Percentiles rank a stretch among this genome's conserved stretches.
Evolutionary conservation across 768 basidiomycete species (phyloP).

Genomic region (Podaxis pistillaris): DNA sequence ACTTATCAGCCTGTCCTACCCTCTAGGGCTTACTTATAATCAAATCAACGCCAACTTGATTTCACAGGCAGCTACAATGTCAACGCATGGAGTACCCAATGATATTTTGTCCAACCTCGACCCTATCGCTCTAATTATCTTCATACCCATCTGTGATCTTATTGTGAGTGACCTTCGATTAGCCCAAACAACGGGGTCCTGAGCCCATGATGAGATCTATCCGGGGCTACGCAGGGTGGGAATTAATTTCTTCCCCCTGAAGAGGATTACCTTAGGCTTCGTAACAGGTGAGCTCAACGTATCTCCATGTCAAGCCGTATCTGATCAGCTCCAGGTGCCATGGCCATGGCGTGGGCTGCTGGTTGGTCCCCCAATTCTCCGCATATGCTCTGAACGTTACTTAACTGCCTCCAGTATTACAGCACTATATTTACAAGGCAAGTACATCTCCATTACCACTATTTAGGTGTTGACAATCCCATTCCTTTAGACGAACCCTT

Average conservation of each 20-base stretch:
- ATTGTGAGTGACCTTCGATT: constrained; percentile 31
- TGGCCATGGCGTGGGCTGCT: constrained; percentile 69
- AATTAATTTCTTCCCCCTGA: constrained; percentile 56
- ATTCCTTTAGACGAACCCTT: constrained; percentile 29
- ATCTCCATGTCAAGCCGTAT: neutral
- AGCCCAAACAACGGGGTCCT: neutral
- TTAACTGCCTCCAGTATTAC: constrained; percentile 42
- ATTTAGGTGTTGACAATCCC: constrained; percentile 32
- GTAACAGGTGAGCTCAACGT: constrained; percentile 38
- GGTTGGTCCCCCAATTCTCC: neutral
- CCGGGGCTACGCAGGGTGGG: constrained; percentile 52
- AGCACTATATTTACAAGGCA: constrained; percentile 71
- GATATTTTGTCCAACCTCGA: constrained; percentile 79
- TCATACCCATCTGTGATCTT: constrained; percentile 65
- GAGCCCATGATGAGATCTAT: constrained; percentile 35
- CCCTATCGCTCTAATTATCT: constrained; percentile 70
- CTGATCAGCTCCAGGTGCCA: constrained; percentile 22
- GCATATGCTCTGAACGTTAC: neutral
- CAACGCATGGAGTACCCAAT: constrained; percentile 67
- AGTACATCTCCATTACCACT: neutral
- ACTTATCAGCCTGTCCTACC: neutral
- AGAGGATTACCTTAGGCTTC: constrained; percentile 59
- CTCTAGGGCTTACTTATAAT: constrained; percentile 63
- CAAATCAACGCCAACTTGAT: constrained; percentile 77
- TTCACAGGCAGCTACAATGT: constrained; percentile 82